A percentile compares a stretch with the other conserved stretches of the same genome.
phyloP scores from a whole-genome alignment of 352 stramenopile species.

The Globisporangium spiculum region DNA sequence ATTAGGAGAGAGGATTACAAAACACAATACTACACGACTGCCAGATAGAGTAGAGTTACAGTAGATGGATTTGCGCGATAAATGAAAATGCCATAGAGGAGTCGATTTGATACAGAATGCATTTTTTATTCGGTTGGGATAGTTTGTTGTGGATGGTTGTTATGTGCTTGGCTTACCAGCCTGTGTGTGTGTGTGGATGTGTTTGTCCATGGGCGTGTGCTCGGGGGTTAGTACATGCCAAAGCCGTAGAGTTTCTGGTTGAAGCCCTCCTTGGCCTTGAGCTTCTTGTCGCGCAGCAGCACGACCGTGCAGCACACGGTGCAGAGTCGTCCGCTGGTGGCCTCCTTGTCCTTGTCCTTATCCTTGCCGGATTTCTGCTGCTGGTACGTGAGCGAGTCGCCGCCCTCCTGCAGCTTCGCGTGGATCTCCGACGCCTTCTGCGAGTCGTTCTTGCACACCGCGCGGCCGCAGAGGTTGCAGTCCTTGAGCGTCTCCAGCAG shows the following conservation, averaged over 20 bases:
- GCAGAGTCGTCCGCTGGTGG: conserved; percentile 47
- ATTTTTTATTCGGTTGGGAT: not conserved
- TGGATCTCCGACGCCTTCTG: conserved; percentile 74
- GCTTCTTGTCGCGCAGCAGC: conserved; percentile 70
- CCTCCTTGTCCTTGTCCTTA: conserved; percentile 57
- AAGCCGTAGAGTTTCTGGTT: conserved; percentile 77
- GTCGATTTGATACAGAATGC: not conserved
- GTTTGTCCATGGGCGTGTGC: no score
- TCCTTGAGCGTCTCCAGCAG: conserved; percentile 72
- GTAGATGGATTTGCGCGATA: conserved; percentile 1
- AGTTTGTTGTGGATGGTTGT: not conserved
- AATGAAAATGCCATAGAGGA: conserved; percentile 3
- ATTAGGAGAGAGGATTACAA: not conserved
- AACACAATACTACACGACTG: not conserved
- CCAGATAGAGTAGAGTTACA: conserved; percentile 4
- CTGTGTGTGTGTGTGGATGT: not conserved
- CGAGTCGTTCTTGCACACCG: conserved; percentile 83
- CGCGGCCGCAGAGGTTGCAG: conserved; percentile 72
- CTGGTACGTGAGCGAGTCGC: conserved; percentile 20
- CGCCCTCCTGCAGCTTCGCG: conserved; percentile 36
- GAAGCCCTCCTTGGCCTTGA: conserved; percentile 70
- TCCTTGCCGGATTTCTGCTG: conserved; percentile 36
- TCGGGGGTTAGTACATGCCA: conserved; percentile 35
- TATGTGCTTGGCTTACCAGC: not conserved
- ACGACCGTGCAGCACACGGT: conserved; percentile 77